Base-by-base conservation (phyloP, 2,329 filamentous ascomycete genomes). In the Cladophialophora exuberans region DNA sequence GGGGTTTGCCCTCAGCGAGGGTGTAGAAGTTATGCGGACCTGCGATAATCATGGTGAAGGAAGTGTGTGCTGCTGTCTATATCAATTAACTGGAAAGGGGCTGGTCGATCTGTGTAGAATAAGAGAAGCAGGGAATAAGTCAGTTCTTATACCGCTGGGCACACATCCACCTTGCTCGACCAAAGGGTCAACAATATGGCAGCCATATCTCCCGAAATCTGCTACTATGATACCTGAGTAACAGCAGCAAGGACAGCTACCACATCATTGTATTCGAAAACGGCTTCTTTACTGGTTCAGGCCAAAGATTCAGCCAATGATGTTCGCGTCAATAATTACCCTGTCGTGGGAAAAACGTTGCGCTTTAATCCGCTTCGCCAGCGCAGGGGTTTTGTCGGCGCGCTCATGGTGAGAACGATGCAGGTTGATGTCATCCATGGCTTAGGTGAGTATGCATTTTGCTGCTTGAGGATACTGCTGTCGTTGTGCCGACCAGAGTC, bases 1-100 rank as follows among this genome's bases (percentile, higher is more conserved):
- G 54, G 17, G 60, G 60, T 10, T 22, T 33, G 20, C 60, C 60
- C 38, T 62, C 60, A 4, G 60, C 60, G 17, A 62, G 58, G 30
- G 60, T 62, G 42, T 62, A 62, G 35, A 55, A 28, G 30, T 56
- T 44, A 26, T 46, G 39, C 23, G 54, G 54, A 15, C 52, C 75
- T 4, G 53, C 47, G n/a, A 51, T 35, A 36, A 54, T 52, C 53
- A 60, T 60, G 30, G 18, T 51, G 41, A 18, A 18, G 13, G 36
- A 17, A 11, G 7, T 25, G 30, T 36, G 17, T 43, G 20, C 2
- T 6, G 10, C 11, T 39, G n/a, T 6, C 9, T 25, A 39, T n/a
- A 18, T 18, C 30, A 25, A 49, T 18, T 5, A 20, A 39, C 17
- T 25, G 46, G 23, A n/a, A 7, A 6, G 46, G 33, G 39, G 17